Conservation (phyloP, 1,284 basidiomycete species). For the Boletus calvinii region DNA sequence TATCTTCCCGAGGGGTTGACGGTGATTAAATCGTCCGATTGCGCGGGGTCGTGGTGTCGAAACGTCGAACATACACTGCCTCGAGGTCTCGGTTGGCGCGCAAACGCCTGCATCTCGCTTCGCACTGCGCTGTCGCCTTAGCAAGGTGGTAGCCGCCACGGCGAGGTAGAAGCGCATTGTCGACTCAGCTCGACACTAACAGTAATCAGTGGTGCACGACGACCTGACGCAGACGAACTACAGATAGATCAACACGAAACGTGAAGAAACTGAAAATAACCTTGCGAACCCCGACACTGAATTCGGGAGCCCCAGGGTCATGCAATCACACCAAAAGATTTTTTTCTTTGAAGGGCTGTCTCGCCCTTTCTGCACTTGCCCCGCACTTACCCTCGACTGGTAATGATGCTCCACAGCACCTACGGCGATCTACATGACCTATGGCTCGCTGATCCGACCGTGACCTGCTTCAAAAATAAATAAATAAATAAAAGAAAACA, state of each 20-base stretch:
- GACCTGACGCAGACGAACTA: background rate
- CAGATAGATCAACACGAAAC: background rate
- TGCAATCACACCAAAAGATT: background rate
- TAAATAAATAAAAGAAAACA: background rate
- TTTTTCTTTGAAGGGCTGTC: background rate
- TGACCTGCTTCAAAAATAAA: background rate
- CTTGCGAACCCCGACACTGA: background rate
- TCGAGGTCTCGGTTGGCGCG: slow-evolving; percentile 1
- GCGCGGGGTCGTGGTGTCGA: background rate
- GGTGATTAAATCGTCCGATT: slow-evolving; percentile 18
- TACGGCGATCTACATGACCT: slow-evolving; percentile 14
- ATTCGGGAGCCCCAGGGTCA: too few relatives aligned
- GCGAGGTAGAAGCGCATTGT: background rate
- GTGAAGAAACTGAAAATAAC: background rate
- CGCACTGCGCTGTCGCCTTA: background rate
- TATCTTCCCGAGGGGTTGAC: slow-evolving; percentile 1
- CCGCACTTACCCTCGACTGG: background rate
- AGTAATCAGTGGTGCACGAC: background rate
- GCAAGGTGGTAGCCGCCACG: background rate
- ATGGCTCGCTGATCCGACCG: slow-evolving; percentile 16
- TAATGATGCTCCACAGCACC: background rate
- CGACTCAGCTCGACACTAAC: background rate
- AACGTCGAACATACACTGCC: slow-evolving; percentile 4
- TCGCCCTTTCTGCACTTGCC: background rate
- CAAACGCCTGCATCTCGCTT: background rate